phyloP scores from a whole-genome alignment of 768 basidiomycete species.

The Termitomyces sp. region DNA sequence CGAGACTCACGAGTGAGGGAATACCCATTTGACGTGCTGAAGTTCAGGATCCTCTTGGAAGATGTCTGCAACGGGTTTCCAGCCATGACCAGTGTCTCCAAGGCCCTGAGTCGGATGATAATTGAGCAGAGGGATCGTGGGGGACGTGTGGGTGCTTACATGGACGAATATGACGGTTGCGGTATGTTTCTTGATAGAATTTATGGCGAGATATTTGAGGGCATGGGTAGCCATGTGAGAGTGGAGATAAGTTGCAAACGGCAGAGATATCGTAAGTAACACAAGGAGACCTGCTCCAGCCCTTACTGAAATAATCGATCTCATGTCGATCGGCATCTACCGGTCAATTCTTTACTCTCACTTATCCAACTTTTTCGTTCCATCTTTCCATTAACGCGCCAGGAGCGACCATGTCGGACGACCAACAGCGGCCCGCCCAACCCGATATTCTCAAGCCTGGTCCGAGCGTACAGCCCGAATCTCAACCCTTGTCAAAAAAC shows the following conservation, averaged over 20 bases:
- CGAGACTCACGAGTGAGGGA: constrained; percentile 72
- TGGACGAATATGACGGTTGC: constrained; percentile 90
- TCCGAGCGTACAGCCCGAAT: constrained; percentile 9
- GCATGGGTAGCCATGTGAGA: constrained; percentile 27
- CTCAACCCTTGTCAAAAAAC: constrained; percentile 66
- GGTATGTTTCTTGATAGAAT: constrained; percentile 62
- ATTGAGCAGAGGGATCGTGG: background rate
- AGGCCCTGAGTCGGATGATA: constrained; percentile 49
- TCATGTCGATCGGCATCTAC: constrained; percentile 40
- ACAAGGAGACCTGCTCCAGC: constrained; percentile 20
- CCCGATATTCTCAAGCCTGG: constrained; percentile 4
- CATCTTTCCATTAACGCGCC: background rate
- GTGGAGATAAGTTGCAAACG: constrained; percentile 13
- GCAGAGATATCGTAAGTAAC: constrained; percentile 18
- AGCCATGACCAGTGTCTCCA: constrained; percentile 73
- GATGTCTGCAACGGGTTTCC: constrained; percentile 73
- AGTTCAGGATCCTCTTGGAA: constrained; percentile 52
- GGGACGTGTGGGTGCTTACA: constrained; percentile 41
- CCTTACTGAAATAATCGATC: constrained; percentile 36
- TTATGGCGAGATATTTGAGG: constrained; percentile 51
- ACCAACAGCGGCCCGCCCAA: constrained; percentile 7
- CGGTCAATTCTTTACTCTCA: constrained; percentile 21
- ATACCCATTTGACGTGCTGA: constrained; percentile 83
- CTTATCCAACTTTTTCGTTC: background rate
- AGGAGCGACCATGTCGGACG: constrained; percentile 11